Conservation (phyloP, 1,284 basidiomycete genomes). For the Boletellus sp. region DNA sequence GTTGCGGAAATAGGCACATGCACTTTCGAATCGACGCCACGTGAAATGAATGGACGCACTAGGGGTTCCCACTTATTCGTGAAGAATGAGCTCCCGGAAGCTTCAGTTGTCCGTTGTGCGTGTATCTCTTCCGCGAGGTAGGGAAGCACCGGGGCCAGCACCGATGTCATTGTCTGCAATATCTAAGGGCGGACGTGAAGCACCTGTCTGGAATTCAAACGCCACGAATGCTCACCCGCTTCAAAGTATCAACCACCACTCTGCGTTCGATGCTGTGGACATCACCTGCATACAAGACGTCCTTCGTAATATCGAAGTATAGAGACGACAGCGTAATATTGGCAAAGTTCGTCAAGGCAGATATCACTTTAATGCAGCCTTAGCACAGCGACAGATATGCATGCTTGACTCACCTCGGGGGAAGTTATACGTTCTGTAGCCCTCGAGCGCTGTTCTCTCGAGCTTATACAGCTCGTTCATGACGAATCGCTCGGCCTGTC, state of each 20-base stretch:
- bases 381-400: not conserved
- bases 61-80: constrained; percentile 55
- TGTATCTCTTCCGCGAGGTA: constrained; percentile 92
- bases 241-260: constrained; percentile 68
- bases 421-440: constrained; percentile 80
- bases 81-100: constrained; percentile 56
- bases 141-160: constrained; percentile 86
- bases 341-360: constrained; percentile 59
- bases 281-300: constrained; percentile 80
- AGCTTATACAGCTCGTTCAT: constrained; percentile 80
- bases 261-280: constrained; percentile 52
- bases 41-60: constrained; percentile 37
- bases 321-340: constrained; percentile 74
- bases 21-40: not conserved
- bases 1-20: not conserved
- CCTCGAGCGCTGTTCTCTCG: constrained; percentile 62
- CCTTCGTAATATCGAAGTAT: constrained; percentile 93
- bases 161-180: constrained; percentile 63
- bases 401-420: constrained; percentile 62
- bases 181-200: constrained; percentile 44
- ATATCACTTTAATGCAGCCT: constrained; percentile 46
- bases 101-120: constrained; percentile 29
- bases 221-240: constrained; percentile 50
- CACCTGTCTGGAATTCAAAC: not conserved
- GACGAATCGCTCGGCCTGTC: constrained; percentile 78